Base-by-base conservation (phyloP, 345 rosid species). In the Hirschfeldia incana region DNA sequence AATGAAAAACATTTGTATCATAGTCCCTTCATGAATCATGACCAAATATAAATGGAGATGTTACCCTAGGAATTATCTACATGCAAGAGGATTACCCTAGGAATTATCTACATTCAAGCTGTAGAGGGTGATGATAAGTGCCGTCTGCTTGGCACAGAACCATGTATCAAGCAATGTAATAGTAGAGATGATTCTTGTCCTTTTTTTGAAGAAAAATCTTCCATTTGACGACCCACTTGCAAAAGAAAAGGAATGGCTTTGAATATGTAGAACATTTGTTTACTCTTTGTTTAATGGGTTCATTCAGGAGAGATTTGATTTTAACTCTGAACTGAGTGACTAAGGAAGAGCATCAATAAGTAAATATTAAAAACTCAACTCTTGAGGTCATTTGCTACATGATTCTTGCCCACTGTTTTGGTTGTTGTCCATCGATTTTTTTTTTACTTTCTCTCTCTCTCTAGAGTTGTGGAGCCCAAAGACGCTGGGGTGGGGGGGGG, bases 391-490 rank as follows among this genome's bases (percentile, higher is more conserved):
- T 49, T 27, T 9, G 30, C 32, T 26, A 4, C 3, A 17, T 32
- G 5, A 75, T 55, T 65, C 28, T 36, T 15, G 58, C 4, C 9
- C 58, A 75, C 72, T 65, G 65, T 55, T 33, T 27, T 2, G 66
- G 57, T 21, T 44, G 53, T 74, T 11, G 72, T 60, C 53, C 39
- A 55, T 29, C 11, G 2, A 2, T 1, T 34, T n/a, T n/a, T n/a
- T n/a, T n/a, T n/a, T n/a, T n/a, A n/a, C n/a, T n/a, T n/a, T n/a
- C 32, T 17, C 16, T 55, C 6, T 39, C 2, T 32, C 27, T 16
- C 26, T 21, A 46, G 36, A 12, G 83, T 17, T 37, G 94, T 91
- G 94, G 94, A 87, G 89, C 95, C 98, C 94, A 83, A 2, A 53
- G 67, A 73, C 65, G 84, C 6, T 49, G 55, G 16, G 53, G 2